These are phyloP conservation scores for Massariosphaeria phaeospora DNA, from an alignment of 495 filamentous ascomycete genomes.

Conservation along the genomic window DNA sequence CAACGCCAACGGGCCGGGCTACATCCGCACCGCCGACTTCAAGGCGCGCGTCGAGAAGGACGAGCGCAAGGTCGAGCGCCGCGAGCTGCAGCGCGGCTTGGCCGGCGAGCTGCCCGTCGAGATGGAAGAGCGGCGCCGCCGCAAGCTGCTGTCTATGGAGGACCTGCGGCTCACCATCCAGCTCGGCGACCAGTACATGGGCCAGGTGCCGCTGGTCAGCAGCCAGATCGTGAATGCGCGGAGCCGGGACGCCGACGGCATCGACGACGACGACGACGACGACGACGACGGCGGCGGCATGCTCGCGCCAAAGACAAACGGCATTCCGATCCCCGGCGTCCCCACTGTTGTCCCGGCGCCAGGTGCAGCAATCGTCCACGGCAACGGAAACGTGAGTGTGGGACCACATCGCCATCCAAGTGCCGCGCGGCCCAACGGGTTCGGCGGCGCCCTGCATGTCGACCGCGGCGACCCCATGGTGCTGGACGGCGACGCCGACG, in stretches of 20 bases:
- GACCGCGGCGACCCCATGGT: conserved; percentile 55
- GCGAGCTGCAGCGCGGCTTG: conserved; percentile 62
- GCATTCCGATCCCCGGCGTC: not conserved
- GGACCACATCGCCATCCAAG: too few species aligned
- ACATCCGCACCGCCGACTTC: conserved; percentile 76
- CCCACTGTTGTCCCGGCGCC: too few species aligned
- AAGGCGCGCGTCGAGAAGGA: conserved; percentile 65
- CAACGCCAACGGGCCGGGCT: conserved; percentile 69
- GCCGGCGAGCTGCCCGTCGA: conserved; percentile 74
- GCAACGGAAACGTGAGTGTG: too few species aligned
- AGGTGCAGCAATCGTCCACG: too few species aligned
- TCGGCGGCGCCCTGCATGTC: too few species aligned
- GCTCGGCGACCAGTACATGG: conserved; percentile 66
- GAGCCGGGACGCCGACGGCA: conserved; percentile 58
- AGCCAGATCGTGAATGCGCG: conserved; percentile 61
- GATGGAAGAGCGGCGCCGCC: conserved; percentile 60
- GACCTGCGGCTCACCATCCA: conserved; percentile 74
- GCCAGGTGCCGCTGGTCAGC: conserved; percentile 69
- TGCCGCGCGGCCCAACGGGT: too few species aligned
- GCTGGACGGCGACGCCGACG: conserved; percentile 33
- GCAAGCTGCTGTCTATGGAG: conserved; percentile 65
- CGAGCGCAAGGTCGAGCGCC: conserved; percentile 60
- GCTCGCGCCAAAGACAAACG: not conserved
- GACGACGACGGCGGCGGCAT: not conserved
- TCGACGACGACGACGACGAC: conserved; percentile 4